A percentile compares a stretch with the other conserved stretches of the same genome.
phyloP scores from a whole-genome alignment of 805 yeast species.

The Deakozyma indianensis region DNA sequence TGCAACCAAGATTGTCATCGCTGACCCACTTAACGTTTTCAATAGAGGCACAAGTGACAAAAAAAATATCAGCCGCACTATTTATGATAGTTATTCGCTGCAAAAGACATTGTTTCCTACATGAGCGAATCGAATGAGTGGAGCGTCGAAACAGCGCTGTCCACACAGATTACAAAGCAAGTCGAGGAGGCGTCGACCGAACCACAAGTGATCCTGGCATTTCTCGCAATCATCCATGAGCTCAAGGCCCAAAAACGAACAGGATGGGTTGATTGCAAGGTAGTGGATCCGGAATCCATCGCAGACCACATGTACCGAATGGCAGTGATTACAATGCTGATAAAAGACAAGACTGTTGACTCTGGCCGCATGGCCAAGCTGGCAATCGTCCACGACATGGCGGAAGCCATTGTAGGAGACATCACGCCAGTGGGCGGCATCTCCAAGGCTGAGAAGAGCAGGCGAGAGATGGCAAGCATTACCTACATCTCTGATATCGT shows the following conservation, averaged over 20 bases:
- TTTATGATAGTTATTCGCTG: no score
- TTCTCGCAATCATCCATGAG: slow-evolving; percentile 53
- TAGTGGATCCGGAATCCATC: slow-evolving; percentile 52
- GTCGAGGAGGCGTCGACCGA: neutral
- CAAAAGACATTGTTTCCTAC: no score
- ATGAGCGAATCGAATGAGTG: no score
- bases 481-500: slow-evolving; percentile 47
- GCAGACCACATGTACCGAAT: slow-evolving; percentile 96
- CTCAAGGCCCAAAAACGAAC: slow-evolving; percentile 76
- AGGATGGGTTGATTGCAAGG: slow-evolving; percentile 76
- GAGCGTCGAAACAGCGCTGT: neutral
- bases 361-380: slow-evolving; percentile 64
- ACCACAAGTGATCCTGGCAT: slow-evolving; percentile 18
- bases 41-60: no score
- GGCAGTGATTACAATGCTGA: slow-evolving; percentile 66
- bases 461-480: slow-evolving; percentile 65
- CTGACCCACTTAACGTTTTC: no score
- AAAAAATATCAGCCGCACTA: no score
- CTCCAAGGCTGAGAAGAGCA: slow-evolving; percentile 69
- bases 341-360: slow-evolving; percentile 38
- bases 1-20: no score
- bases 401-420: slow-evolving; percentile 90
- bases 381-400: slow-evolving; percentile 85
- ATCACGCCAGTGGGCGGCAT: slow-evolving; percentile 73
- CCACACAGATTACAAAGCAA: neutral